These are phyloP conservation scores for Cucurbita pepo DNA, from an alignment of 306 rosid genomes.

Conservation along the genomic window DNA sequence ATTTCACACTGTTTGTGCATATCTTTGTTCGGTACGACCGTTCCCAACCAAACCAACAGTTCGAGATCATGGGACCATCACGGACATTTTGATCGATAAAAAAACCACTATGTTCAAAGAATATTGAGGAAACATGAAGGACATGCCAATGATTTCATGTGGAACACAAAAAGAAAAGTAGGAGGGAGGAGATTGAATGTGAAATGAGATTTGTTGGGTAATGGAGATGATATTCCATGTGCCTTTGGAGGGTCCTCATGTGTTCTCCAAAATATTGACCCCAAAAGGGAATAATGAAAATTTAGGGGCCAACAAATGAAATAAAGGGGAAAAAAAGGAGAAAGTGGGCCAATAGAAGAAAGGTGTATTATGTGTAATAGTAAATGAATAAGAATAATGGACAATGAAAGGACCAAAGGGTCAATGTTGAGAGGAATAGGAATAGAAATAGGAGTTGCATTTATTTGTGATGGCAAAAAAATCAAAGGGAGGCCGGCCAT, in stretches of 20 bases:
- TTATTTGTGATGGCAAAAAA: neutral
- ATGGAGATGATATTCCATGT: constrained; percentile 1
- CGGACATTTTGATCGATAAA: neutral
- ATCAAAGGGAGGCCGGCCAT: neutral
- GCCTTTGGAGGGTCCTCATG: neutral
- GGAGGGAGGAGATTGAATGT: neutral
- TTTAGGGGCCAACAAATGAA: neutral
- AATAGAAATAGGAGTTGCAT: neutral
- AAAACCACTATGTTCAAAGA: neutral
- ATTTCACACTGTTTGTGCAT: neutral
- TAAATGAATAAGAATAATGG: neutral
- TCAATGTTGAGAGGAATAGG: neutral
- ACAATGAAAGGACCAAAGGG: neutral
- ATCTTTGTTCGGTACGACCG: neutral
- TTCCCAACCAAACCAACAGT: neutral
- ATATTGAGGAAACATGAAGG: neutral
- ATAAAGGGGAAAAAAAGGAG: neutral
- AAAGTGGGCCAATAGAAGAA: neutral
- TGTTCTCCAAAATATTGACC: neutral
- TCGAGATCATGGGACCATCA: neutral
- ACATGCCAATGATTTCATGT: neutral
- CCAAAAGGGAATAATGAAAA: neutral
- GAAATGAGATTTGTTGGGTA: neutral
- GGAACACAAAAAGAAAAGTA: neutral
- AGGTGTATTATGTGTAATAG: neutral